Evolutionary conservation across 2,329 filamentous ascomycete species (phyloP).

Genomic region (Trichoderma koningii): DNA sequence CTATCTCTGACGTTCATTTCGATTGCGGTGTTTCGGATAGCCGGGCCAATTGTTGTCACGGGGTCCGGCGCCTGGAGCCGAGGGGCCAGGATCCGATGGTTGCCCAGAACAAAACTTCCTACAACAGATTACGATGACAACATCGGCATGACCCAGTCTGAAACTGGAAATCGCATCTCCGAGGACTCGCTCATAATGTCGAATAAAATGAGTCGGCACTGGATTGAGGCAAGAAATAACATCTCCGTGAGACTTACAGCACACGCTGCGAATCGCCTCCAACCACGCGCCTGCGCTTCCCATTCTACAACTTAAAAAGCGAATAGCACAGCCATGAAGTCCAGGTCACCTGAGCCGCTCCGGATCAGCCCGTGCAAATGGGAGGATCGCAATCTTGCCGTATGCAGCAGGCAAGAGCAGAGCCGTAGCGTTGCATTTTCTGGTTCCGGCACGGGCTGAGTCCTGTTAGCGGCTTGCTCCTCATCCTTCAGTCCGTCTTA

Average conservation of each 20-base stretch:
- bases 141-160: background rate
- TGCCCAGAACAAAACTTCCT: background rate
- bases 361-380: background rate
- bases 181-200: background rate
- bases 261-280: background rate
- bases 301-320: background rate
- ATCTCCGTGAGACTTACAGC: background rate
- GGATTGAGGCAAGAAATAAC: background rate
- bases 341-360: conserved; percentile 12
- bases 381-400: background rate
- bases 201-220: background rate
- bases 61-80: background rate
- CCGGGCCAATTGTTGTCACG: background rate
- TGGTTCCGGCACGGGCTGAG: conserved; percentile 9
- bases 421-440: conserved; percentile 9
- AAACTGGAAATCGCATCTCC: background rate
- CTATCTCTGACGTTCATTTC: background rate
- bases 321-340: conserved; percentile 4
- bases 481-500: background rate
- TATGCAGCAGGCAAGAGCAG: conserved; percentile 7
- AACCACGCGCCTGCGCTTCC: background rate
- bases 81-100: background rate
- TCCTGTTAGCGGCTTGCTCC: conserved; percentile 1
- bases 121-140: background rate
- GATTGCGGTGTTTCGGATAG: too few relatives aligned